Evolutionary conservation across 2,329 filamentous ascomycete genomes (phyloP).

Genomic region (Fusarium sp.): DNA sequence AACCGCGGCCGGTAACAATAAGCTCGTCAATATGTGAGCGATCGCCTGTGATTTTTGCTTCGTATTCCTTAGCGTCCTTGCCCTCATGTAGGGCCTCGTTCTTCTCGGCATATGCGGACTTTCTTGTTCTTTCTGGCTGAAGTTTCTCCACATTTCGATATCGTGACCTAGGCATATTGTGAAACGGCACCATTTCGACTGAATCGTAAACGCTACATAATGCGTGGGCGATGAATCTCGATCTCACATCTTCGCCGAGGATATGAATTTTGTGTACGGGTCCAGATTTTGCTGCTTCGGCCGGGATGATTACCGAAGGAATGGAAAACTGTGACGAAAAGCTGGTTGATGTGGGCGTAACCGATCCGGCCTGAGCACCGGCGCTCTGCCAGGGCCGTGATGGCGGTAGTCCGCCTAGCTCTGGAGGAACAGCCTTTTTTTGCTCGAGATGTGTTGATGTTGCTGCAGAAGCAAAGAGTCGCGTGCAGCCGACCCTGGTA

Average conservation of each 20-base stretch:
- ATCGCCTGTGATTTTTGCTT: slow-evolving; percentile 38
- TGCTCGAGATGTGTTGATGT: slow-evolving; percentile 44
- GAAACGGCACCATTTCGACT: slow-evolving; percentile 53
- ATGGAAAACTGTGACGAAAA: slow-evolving; percentile 50
- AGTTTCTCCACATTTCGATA: slow-evolving; percentile 51
- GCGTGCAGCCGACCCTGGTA: slow-evolving; percentile 52
- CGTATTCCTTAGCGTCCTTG: background rate
- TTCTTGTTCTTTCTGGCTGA: slow-evolving; percentile 37
- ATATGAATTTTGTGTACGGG: slow-evolving; percentile 57
- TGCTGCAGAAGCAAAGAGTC: slow-evolving; percentile 50
- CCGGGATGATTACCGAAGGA: slow-evolving; percentile 54
- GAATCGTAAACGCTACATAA: slow-evolving; percentile 58
- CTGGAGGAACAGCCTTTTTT: slow-evolving; percentile 41
- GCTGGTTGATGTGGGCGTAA: slow-evolving; percentile 26
- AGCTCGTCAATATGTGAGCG: slow-evolving; percentile 75
- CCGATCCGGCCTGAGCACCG: slow-evolving; percentile 15
- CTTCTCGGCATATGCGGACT: slow-evolving; percentile 36
- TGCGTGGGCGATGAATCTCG: slow-evolving; percentile 57
- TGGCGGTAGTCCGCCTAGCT: slow-evolving; percentile 26
- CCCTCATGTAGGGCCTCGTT: slow-evolving; percentile 34
- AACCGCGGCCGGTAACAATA: slow-evolving; percentile 71
- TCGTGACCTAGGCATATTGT: slow-evolving; percentile 42
- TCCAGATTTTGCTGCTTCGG: slow-evolving; percentile 50
- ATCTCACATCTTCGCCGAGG: slow-evolving; percentile 57
- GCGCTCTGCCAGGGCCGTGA: slow-evolving; percentile 42